Percentiles rank a stretch among this genome's conserved stretches.
phyloP scores from a whole-genome alignment of 306 rosid genomes.

The Rosa rugosa region DNA sequence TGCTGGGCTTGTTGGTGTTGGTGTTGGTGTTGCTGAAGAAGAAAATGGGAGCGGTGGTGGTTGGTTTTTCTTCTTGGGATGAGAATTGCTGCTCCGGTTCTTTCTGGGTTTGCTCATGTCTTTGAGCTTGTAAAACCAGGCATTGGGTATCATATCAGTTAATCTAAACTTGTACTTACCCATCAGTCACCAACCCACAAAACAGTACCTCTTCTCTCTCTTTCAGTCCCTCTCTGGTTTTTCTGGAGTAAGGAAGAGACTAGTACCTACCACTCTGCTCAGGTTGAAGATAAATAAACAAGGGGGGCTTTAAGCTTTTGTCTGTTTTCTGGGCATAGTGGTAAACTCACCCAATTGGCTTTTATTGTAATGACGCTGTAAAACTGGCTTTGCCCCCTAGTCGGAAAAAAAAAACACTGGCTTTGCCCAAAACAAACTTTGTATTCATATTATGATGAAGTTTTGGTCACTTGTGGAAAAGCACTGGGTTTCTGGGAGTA shows the following conservation, averaged over 20 bases:
- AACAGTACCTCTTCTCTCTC: conserved; percentile 7
- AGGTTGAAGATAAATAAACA: conserved; percentile 32
- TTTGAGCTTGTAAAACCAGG: conserved; percentile 86
- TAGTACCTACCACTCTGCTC: background rate
- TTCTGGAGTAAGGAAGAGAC: conserved; percentile 4
- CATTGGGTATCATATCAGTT: conserved; percentile 85
- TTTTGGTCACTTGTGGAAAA: background rate
- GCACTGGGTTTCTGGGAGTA: background rate
- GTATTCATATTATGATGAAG: background rate
- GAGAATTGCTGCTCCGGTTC: conserved; percentile 14
- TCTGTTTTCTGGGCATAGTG: conserved; percentile 16
- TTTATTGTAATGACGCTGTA: background rate
- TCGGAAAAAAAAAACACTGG: background rate
- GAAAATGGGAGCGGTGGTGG: conserved; percentile 26
- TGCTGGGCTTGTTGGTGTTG: background rate
- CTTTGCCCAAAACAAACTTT: background rate
- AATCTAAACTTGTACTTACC: conserved; percentile 74
- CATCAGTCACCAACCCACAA: conserved; percentile 38
- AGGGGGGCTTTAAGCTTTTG: conserved; percentile 18
- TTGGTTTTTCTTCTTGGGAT: conserved; percentile 45
- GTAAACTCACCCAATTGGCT: background rate
- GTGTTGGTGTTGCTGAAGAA: conserved; percentile 1
- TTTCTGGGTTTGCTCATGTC: conserved; percentile 58
- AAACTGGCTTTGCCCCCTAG: background rate
- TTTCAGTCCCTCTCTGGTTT: background rate